Base-by-base conservation (phyloP, 2,329 filamentous ascomycete species). In the Phoma sp. region DNA sequence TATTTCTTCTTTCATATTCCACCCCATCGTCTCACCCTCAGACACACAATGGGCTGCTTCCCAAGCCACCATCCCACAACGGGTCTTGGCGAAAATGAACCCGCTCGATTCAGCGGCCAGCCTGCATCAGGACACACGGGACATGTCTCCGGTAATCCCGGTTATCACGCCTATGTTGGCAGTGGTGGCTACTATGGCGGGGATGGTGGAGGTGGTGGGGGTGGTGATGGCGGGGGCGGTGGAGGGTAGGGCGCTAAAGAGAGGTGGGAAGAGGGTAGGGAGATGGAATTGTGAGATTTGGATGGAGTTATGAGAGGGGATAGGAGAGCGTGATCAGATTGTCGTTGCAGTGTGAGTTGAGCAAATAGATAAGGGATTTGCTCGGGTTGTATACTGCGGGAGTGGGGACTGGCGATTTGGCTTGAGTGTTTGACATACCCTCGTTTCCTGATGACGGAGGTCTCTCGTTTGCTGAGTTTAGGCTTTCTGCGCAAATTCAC, bases 11-110 rank as follows among this genome's bases (percentile, higher is more conserved):
- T 25, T 38, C n/a, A 12, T n/a, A 10, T 19, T 32, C 3, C 4
- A 6, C 15, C n/a, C 10, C 15, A 36, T 9, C 17, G 15, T 21
- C 13, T 32, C 24, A 21, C 12, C 10, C 6, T 6, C 19, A 10
- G n/a, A 10, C 12, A 17, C 27, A 41, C 46, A n/a, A 55, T 55
- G 52, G 52, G 52, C 7, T 55, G 52, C 40, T 43, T 44, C 35
- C 25, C 36, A 24, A 55, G 52, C 36, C 43, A 31, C 25, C 51
- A 45, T n/a, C 39, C 31, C 17, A 41, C 27, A 19, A 35, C 45
- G 6, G 52, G 46, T 4, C 35, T 41, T 9, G 45, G 46, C 12
- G 46, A 40, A 25, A n/a, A 50, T 15, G 46, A 46, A 15, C 41
- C 52, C n/a, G 45, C 46, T 24, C 35, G 32, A 4, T 37, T 40